Evolutionary conservation across 768 basidiomycete species (phyloP).

Genomic region (Trametes punicea): DNA sequence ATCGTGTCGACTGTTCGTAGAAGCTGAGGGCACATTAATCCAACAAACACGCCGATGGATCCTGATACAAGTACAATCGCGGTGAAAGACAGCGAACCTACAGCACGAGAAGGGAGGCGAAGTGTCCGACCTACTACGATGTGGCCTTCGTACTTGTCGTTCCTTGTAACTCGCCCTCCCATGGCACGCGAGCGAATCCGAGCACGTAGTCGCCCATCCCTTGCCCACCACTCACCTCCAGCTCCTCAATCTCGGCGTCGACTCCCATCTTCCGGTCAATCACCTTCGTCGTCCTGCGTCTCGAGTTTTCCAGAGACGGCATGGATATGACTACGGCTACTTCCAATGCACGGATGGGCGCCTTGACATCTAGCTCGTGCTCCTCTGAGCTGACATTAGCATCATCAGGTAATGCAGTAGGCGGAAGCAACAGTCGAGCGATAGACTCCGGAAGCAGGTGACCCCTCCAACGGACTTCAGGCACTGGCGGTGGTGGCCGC

Average conservation of each 20-base stretch:
- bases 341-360: constrained; percentile 18
- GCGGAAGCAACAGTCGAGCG: not conserved
- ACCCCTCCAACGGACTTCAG: constrained; percentile 14
- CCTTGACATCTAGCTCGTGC: not conserved
- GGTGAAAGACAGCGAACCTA: not conserved
- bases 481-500: not conserved
- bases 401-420: not conserved
- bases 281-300: not conserved
- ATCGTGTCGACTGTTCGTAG: not conserved
- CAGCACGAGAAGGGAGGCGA: not conserved
- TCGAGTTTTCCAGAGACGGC: constrained; percentile 20
- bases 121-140: not conserved
- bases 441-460: constrained; percentile 9
- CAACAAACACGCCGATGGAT: not conserved
- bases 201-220: constrained; percentile 14
- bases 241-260: not conserved
- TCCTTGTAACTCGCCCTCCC: constrained; percentile 7
- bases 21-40: not conserved
- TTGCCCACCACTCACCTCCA: constrained; percentile 1
- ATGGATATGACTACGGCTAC: constrained; percentile 27
- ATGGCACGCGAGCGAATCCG: constrained; percentile 12
- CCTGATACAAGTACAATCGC: not conserved
- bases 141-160: not conserved
- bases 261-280: not conserved
- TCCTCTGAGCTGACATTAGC: not conserved